A percentile compares a stretch with the other conserved stretches of the same genome.
Evolutionary conservation across 2,329 filamentous ascomycete genomes (phyloP).

Genomic region (Myriosclerotinia scirpicola): DNA sequence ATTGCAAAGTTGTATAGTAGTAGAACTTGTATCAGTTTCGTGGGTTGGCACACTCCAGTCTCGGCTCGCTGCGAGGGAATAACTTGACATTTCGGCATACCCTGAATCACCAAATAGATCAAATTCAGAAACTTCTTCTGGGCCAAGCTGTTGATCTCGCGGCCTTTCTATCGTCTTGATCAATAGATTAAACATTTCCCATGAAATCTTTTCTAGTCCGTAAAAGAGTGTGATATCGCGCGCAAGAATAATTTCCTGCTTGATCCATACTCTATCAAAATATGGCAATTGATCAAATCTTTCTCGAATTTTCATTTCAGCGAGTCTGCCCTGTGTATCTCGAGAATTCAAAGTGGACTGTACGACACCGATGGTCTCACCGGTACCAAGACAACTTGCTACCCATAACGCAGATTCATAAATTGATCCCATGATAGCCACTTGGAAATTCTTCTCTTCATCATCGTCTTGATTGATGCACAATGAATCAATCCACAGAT

Average conservation of each 20-base stretch:
- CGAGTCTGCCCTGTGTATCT: background rate
- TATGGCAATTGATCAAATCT: slow-evolving; percentile 16
- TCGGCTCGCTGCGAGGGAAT: background rate
- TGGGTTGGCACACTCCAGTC: background rate
- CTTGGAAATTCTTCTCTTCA: slow-evolving; percentile 26
- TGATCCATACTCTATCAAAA: slow-evolving; percentile 17
- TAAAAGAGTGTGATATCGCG: slow-evolving; percentile 6
- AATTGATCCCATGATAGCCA: slow-evolving; percentile 27
- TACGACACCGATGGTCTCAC: slow-evolving; percentile 4
- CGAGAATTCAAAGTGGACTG: background rate
- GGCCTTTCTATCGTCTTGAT: background rate
- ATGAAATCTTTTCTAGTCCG: slow-evolving; percentile 5
- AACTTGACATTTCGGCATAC: background rate
- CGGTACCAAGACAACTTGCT: slow-evolving; percentile 26
- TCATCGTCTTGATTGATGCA: slow-evolving; percentile 30
- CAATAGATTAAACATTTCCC: background rate
- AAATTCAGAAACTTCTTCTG: background rate
- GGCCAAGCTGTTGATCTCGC: background rate
- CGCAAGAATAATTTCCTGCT: slow-evolving; percentile 17
- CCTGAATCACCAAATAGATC: background rate
- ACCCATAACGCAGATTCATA: slow-evolving; percentile 28
- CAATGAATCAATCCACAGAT: slow-evolving; percentile 29
- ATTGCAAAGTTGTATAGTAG: slow-evolving; percentile 1
- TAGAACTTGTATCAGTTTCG: background rate
- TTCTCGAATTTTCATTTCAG: background rate